A percentile compares a stretch with the other conserved stretches of the same genome.
Evolutionary conservation across 495 filamentous ascomycete species (phyloP).

Genomic region (Hyaloscypha variabilis): DNA sequence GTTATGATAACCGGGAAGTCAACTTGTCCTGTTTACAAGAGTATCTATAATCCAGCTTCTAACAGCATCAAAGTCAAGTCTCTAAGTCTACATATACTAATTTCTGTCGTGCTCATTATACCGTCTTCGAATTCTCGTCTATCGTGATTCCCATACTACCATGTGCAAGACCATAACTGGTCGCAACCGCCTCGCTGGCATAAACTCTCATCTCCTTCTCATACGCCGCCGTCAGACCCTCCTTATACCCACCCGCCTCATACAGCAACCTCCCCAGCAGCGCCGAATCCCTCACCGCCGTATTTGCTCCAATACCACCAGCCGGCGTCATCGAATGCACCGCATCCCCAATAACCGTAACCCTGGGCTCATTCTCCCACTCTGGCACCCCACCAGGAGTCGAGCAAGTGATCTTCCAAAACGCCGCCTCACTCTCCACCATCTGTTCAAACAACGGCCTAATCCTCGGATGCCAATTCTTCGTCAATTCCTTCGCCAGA

Average conservation of each 20-base stretch:
- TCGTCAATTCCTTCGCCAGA: slow-evolving; percentile 49
- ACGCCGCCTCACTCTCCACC: slow-evolving; percentile 50
- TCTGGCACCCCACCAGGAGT: slow-evolving; percentile 50
- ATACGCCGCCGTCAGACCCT: slow-evolving; percentile 50
- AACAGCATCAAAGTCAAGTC: too few species aligned
- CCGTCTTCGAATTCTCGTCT: slow-evolving; percentile 39
- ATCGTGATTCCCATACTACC: slow-evolving; percentile 42
- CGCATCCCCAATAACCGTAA: slow-evolving; percentile 65
- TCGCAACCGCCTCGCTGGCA: slow-evolving; percentile 48
- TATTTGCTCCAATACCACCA: slow-evolving; percentile 61
- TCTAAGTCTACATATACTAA: too few species aligned
- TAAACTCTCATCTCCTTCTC: slow-evolving; percentile 60
- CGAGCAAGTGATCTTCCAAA: slow-evolving; percentile 61
- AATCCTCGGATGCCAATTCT: slow-evolving; percentile 50
- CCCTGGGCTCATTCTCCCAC: slow-evolving; percentile 51
- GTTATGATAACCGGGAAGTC: too few species aligned
- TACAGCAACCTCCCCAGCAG: slow-evolving; percentile 46
- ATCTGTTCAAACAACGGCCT: slow-evolving; percentile 55
- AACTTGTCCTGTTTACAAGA: too few species aligned
- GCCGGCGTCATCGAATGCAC: slow-evolving; percentile 65
- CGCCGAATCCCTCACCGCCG: slow-evolving; percentile 55
- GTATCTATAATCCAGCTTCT: too few species aligned
- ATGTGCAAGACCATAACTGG: slow-evolving; percentile 46
- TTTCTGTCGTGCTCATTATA: too few species aligned
- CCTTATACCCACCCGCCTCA: slow-evolving; percentile 44